Evolutionary conservation across 2,329 filamentous ascomycete species (phyloP).

Genomic region (Rhytidhysteron rufulum): DNA sequence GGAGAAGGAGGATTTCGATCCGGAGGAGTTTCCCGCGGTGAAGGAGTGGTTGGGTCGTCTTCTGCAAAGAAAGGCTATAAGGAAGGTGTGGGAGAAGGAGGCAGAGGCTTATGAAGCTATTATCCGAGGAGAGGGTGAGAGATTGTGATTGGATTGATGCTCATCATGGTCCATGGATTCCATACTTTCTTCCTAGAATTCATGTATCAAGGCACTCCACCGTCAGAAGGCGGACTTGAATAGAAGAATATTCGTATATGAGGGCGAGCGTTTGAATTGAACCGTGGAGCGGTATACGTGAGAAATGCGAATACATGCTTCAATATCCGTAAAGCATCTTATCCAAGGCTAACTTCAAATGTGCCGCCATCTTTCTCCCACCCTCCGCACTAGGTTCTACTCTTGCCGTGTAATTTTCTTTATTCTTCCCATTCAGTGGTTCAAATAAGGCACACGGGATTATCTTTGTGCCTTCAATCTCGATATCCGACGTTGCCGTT

Average conservation of each 20-base stretch:
- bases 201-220: too few species aligned
- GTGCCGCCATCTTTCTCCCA: conserved; percentile 30
- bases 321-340: too few species aligned
- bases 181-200: too few species aligned
- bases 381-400: conserved; percentile 33
- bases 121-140: too few species aligned
- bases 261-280: too few species aligned
- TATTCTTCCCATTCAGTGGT: conserved; percentile 26
- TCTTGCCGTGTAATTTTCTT: conserved; percentile 28
- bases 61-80: background rate
- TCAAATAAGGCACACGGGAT: conserved; percentile 31
- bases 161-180: too few species aligned
- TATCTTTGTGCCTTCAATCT: conserved; percentile 24
- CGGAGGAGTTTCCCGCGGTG: background rate
- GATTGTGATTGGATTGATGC: too few species aligned
- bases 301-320: too few species aligned
- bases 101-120: too few species aligned
- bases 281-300: too few species aligned
- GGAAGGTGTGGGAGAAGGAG: background rate
- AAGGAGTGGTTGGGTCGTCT: conserved; percentile 1
- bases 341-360: conserved; percentile 11
- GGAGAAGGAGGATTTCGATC: conserved; percentile 16
- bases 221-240: too few species aligned
- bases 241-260: too few species aligned
- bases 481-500: conserved; percentile 23